Conservation (phyloP, 768 basidiomycete species). For the Mycena amicta region DNA sequence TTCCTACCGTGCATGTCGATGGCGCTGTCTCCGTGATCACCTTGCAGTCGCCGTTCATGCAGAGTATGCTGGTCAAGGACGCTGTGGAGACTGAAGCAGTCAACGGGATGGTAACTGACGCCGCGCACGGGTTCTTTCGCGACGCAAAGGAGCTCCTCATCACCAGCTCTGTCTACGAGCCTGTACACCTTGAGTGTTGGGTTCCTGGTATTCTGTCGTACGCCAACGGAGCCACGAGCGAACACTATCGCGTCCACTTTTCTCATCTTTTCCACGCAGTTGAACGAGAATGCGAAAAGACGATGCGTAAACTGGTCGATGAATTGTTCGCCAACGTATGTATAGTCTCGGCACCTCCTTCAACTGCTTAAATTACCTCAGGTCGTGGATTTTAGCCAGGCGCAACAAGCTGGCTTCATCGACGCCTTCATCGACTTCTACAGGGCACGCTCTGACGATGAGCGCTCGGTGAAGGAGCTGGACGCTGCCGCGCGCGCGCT, state of each 20-base stretch:
- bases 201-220: conserved; percentile 36
- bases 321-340: not conserved
- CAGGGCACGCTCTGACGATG: not conserved
- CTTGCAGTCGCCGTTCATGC: conserved; percentile 22
- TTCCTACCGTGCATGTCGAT: conserved; percentile 3
- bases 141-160: conserved; percentile 31
- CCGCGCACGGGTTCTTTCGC: conserved; percentile 36
- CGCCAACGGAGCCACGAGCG: conserved; percentile 32
- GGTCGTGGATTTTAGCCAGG: conserved; percentile 40
- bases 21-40: conserved; percentile 16
- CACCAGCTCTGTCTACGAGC: conserved; percentile 30
- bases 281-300: conserved; percentile 20
- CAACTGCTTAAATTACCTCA: conserved; percentile 6
- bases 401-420: conserved; percentile 34
- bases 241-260: conserved; percentile 36
- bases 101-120: conserved; percentile 39
- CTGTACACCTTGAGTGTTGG: conserved; percentile 28
- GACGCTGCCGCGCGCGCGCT: conserved; percentile 5
- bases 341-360: not conserved
- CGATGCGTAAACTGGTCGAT: conserved; percentile 10
- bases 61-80: conserved; percentile 18
- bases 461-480: conserved; percentile 12
- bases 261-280: conserved; percentile 29
- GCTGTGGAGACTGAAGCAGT: conserved; percentile 17
- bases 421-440: conserved; percentile 31